Evolutionary conservation across 2,329 filamentous ascomycete species (phyloP).

Genomic region (Didymella lethalis): DNA sequence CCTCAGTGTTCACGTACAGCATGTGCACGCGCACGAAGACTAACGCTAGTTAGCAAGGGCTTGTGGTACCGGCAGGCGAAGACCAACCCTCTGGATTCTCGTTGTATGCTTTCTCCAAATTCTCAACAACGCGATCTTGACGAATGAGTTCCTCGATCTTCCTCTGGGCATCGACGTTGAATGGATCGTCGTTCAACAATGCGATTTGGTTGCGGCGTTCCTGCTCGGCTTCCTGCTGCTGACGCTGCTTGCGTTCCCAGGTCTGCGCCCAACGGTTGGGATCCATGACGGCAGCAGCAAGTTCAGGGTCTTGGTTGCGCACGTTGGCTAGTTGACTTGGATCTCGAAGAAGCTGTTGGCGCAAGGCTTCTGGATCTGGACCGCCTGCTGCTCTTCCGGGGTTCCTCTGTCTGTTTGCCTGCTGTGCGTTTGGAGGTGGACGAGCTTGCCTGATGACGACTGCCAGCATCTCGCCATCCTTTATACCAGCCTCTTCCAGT

Average conservation of each 20-base stretch:
- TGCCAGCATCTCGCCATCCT: slow-evolving; percentile 90
- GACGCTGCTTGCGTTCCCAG: slow-evolving; percentile 71
- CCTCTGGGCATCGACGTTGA: slow-evolving; percentile 88
- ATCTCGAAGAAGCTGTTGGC: slow-evolving; percentile 82
- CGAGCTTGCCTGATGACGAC: slow-evolving; percentile 69
- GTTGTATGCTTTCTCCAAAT: slow-evolving; percentile 94
- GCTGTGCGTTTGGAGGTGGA: slow-evolving; percentile 15
- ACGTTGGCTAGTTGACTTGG: slow-evolving; percentile 75
- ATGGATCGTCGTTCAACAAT: slow-evolving; percentile 89
- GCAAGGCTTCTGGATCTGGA: slow-evolving; percentile 76
- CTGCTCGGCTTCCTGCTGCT: slow-evolving; percentile 74
- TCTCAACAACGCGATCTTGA: slow-evolving; percentile 92
- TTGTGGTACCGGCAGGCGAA: neutral
- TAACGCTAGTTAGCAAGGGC: slow-evolving; percentile 51
- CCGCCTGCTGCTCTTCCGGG: slow-evolving; percentile 19
- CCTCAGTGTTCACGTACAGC: slow-evolving; percentile 94
- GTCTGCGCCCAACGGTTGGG: slow-evolving; percentile 77
- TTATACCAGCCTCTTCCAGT: slow-evolving; percentile 79
- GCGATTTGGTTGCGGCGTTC: slow-evolving; percentile 85
- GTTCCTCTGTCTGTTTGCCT: slow-evolving; percentile 40
- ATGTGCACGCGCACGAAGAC: slow-evolving; percentile 95
- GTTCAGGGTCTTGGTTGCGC: slow-evolving; percentile 74
- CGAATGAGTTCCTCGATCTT: slow-evolving; percentile 98
- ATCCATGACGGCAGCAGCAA: slow-evolving; percentile 79
- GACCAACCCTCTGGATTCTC: slow-evolving; percentile 90